Evolutionary conservation across 768 basidiomycete species (phyloP), one percentile per base, ranked within the genome.

Genomic region (Sporobolomyces roseus): DNA sequence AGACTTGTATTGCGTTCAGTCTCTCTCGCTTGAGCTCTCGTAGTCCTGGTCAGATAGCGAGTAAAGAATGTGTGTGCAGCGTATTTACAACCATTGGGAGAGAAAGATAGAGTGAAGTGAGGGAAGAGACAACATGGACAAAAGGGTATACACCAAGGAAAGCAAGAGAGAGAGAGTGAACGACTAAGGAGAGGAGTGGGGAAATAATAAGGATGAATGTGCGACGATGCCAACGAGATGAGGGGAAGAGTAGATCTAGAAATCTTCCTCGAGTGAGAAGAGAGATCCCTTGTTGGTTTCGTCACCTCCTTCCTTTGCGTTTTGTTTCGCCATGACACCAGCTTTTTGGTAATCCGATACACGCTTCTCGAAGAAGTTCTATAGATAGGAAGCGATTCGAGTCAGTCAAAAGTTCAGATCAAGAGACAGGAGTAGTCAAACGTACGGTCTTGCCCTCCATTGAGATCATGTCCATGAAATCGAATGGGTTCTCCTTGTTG

Each of bases 301-400:
- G 23, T 41, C 52, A 66, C 76, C 70, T 29, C 75, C 75, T 45
- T 75, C 74, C 74, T 77, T 76, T 23, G 78, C 75, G 23, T 30
- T 25, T 25, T 63, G 64, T 35, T 32, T 33, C n/a, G 30, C 45
- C 55, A 53, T 79, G 48, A 82, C 79, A 43, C 78, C 78, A n/a
- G 81, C 78, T 73, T 79, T 81, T 30, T 79, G 77, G 66, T 81
- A 82, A 38, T 80, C 90, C 90, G 17, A 94, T 90, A 1, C 92
- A 84, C 80, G 91, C 90, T 59, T 69, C 81, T 96, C 92, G 78
- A 94, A 97, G 79, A 94, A 96, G 80, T 94, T 93, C 58, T 46
- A n/a, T 33, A 25, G 21, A 33, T 21, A 19, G 56, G 46, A 12
- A 16, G 27, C 17, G 27, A 29, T 43, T 23, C 21, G 29, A 49